phyloP scores from a whole-genome alignment of 768 basidiomycete genomes.

The Cystobasidium tubakii region DNA sequence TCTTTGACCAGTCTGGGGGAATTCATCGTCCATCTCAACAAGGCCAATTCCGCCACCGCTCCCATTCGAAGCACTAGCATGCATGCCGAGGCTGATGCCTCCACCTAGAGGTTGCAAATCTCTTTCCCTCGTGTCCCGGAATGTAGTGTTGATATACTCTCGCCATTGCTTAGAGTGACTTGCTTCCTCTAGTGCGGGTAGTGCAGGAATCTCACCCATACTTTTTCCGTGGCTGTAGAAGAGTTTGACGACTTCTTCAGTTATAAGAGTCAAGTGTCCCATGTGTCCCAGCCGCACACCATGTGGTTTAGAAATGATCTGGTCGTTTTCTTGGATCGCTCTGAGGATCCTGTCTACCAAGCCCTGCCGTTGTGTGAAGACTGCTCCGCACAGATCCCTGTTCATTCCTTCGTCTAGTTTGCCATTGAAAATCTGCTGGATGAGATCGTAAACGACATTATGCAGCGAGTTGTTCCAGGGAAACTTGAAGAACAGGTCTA shows the following conservation, averaged over 20 bases:
- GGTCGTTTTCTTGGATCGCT: conserved; percentile 71
- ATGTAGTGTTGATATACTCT: conserved; percentile 75
- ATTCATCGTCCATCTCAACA: conserved; percentile 46
- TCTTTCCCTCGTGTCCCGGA: conserved; percentile 75
- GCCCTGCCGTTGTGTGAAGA: conserved; percentile 80
- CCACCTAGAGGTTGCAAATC: conserved; percentile 78
- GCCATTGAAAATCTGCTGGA: conserved; percentile 91
- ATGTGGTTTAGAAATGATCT: conserved; percentile 37
- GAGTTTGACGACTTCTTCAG: conserved; percentile 86
- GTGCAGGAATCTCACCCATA: conserved; percentile 59
- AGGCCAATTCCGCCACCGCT: conserved; percentile 22
- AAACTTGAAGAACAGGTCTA: conserved; percentile 93
- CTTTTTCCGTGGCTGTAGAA: conserved; percentile 81
- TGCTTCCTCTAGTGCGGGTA: background rate
- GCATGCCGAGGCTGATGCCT: conserved; percentile 40
- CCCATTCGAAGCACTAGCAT: conserved; percentile 35
- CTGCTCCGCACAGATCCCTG: conserved; percentile 69
- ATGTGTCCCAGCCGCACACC: conserved; percentile 71
- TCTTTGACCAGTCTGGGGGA: conserved; percentile 40
- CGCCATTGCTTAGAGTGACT: conserved; percentile 59
- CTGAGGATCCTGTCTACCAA: conserved; percentile 81
- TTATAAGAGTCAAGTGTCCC: conserved; percentile 91
- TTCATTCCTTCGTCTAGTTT: conserved; percentile 75
- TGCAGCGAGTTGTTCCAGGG: conserved; percentile 98
- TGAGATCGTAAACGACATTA: conserved; percentile 87